phyloP scores from a whole-genome alignment of 1,139 yeast genomes.

The Taiozyma onychis region DNA sequence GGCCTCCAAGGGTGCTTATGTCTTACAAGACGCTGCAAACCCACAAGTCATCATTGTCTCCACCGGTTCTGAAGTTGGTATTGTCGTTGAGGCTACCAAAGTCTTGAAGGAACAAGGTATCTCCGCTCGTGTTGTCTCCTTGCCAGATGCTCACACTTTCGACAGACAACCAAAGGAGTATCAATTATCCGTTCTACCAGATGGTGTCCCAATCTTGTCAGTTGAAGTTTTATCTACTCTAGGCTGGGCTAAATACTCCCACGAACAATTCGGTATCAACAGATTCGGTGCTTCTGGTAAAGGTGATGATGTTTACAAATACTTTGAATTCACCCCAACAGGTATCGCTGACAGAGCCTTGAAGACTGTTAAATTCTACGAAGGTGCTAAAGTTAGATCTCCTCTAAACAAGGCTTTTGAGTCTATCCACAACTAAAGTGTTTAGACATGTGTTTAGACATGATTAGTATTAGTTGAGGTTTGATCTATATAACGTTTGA shows the following conservation, averaged over 20 bases:
- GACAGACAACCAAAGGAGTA: conserved; percentile 79
- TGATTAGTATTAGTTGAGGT: background rate
- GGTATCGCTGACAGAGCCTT: conserved; percentile 86
- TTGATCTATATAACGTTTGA: background rate
- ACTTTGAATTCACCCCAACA: conserved; percentile 88
- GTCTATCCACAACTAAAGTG: conserved; percentile 13
- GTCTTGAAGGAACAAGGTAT: conserved; percentile 60
- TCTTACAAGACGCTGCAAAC: conserved; percentile 50
- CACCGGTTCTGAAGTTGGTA: conserved; percentile 93
- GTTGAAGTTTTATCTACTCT: conserved; percentile 90
- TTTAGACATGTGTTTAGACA: background rate
- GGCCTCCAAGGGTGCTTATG: conserved; percentile 95
- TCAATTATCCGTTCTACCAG: conserved; percentile 84
- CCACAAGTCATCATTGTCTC: conserved; percentile 81
- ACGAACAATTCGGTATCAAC: conserved; percentile 94
- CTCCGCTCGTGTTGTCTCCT: conserved; percentile 78
- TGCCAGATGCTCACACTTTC: conserved; percentile 92
- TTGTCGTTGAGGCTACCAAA: conserved; percentile 79
- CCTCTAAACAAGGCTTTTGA: conserved; percentile 77
- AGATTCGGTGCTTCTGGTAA: conserved; percentile 98
- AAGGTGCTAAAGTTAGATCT: conserved; percentile 65
- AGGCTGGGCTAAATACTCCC: conserved; percentile 96
- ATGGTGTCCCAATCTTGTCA: conserved; percentile 88
- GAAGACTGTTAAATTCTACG: conserved; percentile 77
- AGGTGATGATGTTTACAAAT: conserved; percentile 75